Evolutionary conservation across 805 yeast genomes (phyloP), one percentile per base, ranked within the genome.

Genomic region (Groenewaldozyma salmanticensis): DNA sequence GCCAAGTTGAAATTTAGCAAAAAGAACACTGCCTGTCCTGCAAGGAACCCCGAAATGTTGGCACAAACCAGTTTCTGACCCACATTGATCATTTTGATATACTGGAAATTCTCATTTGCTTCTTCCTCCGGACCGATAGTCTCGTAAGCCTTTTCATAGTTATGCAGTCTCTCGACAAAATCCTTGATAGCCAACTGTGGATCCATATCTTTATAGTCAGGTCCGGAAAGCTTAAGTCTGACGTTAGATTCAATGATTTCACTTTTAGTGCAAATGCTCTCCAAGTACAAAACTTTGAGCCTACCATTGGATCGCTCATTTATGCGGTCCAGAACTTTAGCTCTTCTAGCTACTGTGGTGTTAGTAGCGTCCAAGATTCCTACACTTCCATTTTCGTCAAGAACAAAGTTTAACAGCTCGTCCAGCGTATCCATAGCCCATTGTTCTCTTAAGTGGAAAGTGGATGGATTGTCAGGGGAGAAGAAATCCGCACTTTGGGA

Each of bases 311-410:
- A 50, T 22, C 68, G 66, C 49, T 72, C 66, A 38, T 52, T 46
- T 40, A 61, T 55, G 27, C 58, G 48, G 27, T 58, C 60, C 49
- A 80, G 64, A 33, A 90, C 74, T 64, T 72, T 66, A 21, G 68
- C 67, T 50, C 98, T 70, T 52, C 94, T 72, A 27, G 71, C 75
- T 39, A 71, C 65, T 1, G 96, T 87, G 24, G 87, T 80, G 60
- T 90, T 88, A 2, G 96, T 86, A 18, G 96, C 96, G 61, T 92
- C 98, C 42, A 88, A 68, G 6, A 90, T 85, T 2, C 96, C 98
- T 5, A 90, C 96, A 4, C 88, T 78, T 2, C 97, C 97, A 24
- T 79, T 75, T 0, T 86, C 94, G 11, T 75, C 70, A 37, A 87
- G 58, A 3, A 92, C 72, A 61, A 84, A 88, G 51, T 88, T 90